Conservation (phyloP, 2,329 filamentous ascomycete genomes). For the Pestalotiopsis sp. region DNA sequence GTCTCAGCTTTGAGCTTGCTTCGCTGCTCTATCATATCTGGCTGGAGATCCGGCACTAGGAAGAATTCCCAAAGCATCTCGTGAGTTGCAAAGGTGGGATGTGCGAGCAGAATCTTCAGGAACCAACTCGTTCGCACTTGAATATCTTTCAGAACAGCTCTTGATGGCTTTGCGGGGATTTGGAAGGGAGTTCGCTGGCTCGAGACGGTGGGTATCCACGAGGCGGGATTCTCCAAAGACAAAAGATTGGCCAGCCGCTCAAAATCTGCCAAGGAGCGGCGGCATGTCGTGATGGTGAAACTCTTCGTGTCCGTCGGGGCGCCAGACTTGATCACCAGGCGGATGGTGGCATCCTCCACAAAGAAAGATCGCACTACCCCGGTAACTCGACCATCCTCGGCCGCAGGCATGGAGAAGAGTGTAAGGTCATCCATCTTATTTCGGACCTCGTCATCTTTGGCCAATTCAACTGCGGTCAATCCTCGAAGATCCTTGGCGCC, state of each 20-base stretch:
- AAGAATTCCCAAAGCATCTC: conserved; percentile 99
- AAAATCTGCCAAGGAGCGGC: conserved; percentile 85
- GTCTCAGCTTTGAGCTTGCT: conserved; percentile 85
- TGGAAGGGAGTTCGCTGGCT: conserved; percentile 87
- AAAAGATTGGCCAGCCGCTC: conserved; percentile 86
- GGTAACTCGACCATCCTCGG: conserved; percentile 79
- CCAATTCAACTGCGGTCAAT: conserved; percentile 90
- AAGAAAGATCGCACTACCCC: conserved; percentile 95
- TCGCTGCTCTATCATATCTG: conserved; percentile 86
- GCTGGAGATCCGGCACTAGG: conserved; percentile 89
- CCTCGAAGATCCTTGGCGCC: conserved; percentile 83
- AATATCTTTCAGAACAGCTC: conserved; percentile 83
- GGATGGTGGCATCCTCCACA: conserved; percentile 92
- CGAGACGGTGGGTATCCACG: conserved; percentile 83
- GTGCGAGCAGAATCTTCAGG: conserved; percentile 80
- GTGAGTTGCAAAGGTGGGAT: conserved; percentile 92
- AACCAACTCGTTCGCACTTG: conserved; percentile 88
- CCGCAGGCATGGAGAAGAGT: conserved; percentile 74
- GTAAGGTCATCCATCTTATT: conserved; percentile 96
- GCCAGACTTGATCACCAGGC: conserved; percentile 92
- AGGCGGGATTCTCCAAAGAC: conserved; percentile 87
- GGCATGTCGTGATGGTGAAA: conserved; percentile 93
- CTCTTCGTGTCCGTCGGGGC: conserved; percentile 79
- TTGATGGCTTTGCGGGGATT: conserved; percentile 87
- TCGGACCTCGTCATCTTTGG: conserved; percentile 95